Base-by-base conservation (phyloP, 305 asterid species). In the Fraxinus floribunda region DNA sequence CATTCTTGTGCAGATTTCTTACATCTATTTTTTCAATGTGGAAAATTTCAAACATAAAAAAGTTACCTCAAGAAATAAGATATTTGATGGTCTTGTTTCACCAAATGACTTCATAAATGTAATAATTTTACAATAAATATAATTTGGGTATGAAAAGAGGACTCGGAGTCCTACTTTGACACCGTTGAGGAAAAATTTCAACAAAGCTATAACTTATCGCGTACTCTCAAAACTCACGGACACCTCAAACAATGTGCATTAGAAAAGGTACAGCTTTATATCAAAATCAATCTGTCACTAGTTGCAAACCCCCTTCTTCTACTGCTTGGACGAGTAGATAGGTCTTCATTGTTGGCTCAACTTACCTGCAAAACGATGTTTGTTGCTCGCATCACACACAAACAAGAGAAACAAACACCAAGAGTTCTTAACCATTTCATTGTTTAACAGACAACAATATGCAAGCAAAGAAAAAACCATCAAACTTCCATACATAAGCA, bases 311-410 rank as follows among this genome's bases (percentile, higher is more conserved):
- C 80, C 10, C 11, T 75, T 3, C 26, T 29, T 3, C 29, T 29
- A 71, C 35, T 32, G 29, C 77, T 18, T 80, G 22, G 34, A 32
- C 29, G 13, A 22, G 64, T 15, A 10, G 39, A 71, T 15, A 75
- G 71, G 36, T 16, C 38, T 75, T 62, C 44, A 24, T 1, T 39
- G 29, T 73, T 76, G 11, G 46, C 71, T 70, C 39, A 20, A 44
- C 52, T 62, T 29, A 57, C 76, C 86, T 79, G 86, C 83, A 74
- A 32, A 46, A 62, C 3, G 18, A 34, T 34, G 26, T 13, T 15
- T 15, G 24, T 66, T 29, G 75, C n/a, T 10, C 39, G 24, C 46
- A 32, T 6, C 76, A 30, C 44, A 13, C 11, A 71, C 39, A 30
- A 29, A 70, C 20, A 30, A 15, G 41, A 68, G 18, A 66, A 66